Conservation (phyloP, 2,329 filamentous ascomycete genomes). For the Verticillium nubilum region DNA sequence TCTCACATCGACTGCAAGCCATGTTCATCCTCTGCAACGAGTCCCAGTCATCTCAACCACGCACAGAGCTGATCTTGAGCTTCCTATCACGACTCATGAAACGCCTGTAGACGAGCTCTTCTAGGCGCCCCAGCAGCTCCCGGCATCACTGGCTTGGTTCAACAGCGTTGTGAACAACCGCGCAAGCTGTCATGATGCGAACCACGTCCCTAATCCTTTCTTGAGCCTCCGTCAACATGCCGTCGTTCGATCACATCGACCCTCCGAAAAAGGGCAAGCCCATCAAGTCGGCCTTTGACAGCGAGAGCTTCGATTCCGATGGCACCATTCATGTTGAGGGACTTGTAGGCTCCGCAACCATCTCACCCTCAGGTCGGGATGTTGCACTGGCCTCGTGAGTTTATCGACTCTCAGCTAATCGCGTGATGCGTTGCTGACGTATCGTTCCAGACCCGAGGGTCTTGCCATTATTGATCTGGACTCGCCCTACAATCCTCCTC, state of each 20-base stretch:
- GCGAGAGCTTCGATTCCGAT: conserved; percentile 80
- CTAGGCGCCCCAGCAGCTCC: background rate
- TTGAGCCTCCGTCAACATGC: conserved; percentile 31
- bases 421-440: background rate
- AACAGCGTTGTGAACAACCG: background rate
- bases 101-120: background rate
- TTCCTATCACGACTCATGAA: background rate
- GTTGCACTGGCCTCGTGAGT: conserved; percentile 77
- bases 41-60: too few species aligned
- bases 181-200: background rate
- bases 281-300: conserved; percentile 70
- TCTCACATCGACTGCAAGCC: background rate
- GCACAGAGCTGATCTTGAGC: background rate
- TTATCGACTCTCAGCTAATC: conserved; percentile 8
- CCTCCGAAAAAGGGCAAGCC: conserved; percentile 50
- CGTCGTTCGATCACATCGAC: conserved; percentile 41
- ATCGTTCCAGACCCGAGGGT: conserved; percentile 60
- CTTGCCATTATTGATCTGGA: conserved; percentile 90
- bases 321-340: conserved; percentile 77
- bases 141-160: background rate
- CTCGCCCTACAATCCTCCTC: conserved; percentile 79
- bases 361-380: conserved; percentile 86
- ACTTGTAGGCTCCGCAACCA: conserved; percentile 83
- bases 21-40: background rate
- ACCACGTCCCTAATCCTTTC: background rate